Evolutionary conservation across 148 eudicot genomes (phyloP), one percentile per base, ranked within the genome.

Genomic region (Cornus kousa): DNA sequence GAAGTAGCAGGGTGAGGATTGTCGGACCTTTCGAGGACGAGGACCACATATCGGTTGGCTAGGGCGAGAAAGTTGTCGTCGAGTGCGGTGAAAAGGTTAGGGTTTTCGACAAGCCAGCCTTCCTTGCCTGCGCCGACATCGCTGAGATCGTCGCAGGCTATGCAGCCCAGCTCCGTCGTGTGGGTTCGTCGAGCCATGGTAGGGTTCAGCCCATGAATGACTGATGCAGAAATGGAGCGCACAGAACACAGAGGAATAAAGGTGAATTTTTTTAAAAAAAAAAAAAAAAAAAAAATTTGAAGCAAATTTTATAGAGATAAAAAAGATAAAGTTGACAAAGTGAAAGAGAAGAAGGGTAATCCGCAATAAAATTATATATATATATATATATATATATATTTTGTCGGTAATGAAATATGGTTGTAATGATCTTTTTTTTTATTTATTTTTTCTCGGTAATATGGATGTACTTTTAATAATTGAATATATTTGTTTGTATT

Each of bases 81-180:
- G 37, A 96, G 93, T 2, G 99, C 89, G 71, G 87, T 83, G 3
- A 90, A 80, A 66, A 93, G 83, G 28, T 85, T 83, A 17, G 91
- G 93, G 85, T 85, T 88, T 0, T 87, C 80, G 37, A 86, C 87
- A 2, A 95, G 93, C 98, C 98, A 95, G 48, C 89, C 87, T 73
- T 93, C 92, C 75, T 79, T 89, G 3, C 97, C 98, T 23, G 98
- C 93, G 23, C 97, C 99, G 24, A 95, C 67, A 20, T 89, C 95
- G 62, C 77, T 73, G 6, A 95, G 89, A 24, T 91, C 88, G 59
- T 87, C 89, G 83, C 91, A 87, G 77, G 97, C 89, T 64, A 95
- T 89, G 84, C 78, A 80, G 2, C 88, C 91, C 0, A 94, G 72
- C 43, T 88, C 85, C 71, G 90, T 90, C 50, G 91, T 87, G 87